Evolutionary conservation across 2,329 filamentous ascomycete genomes (phyloP).

Genomic region (Xylaria sp.): DNA sequence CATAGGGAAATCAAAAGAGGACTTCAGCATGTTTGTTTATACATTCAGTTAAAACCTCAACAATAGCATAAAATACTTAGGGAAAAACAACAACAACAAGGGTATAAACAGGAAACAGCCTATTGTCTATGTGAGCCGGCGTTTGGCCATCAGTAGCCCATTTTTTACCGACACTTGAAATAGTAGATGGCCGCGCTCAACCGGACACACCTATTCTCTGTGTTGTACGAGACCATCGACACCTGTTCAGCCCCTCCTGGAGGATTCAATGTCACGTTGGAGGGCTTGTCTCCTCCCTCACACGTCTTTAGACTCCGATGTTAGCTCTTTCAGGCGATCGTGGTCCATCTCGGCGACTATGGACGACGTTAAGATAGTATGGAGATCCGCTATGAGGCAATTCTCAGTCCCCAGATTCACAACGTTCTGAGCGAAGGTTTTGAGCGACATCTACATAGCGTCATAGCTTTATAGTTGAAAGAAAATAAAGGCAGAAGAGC

Average conservation of each 20-base stretch:
- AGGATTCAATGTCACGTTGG: slow-evolving; percentile 13
- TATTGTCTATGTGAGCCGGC: no score
- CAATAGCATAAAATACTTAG: no score
- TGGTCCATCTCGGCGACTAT: slow-evolving; percentile 53
- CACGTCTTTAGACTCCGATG: slow-evolving; percentile 49
- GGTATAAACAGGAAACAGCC: no score
- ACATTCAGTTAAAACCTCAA: no score
- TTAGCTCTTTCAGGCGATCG: slow-evolving; percentile 46
- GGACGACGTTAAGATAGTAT: slow-evolving; percentile 55
- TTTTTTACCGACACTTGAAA: background rate
- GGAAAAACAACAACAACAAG: no score
- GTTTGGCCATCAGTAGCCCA: background rate
- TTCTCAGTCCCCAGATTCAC: slow-evolving; percentile 61
- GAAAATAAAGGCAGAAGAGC: background rate
- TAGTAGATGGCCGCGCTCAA: background rate
- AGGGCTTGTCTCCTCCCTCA: slow-evolving; percentile 5
- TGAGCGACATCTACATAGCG: slow-evolving; percentile 53
- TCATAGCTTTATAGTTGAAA: background rate
- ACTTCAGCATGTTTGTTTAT: no score
- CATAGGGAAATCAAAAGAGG: no score
- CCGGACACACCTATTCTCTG: slow-evolving; percentile 8
- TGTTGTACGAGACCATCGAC: background rate
- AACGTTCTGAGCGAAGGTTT: slow-evolving; percentile 61
- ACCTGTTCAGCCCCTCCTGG: background rate
- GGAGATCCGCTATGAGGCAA: slow-evolving; percentile 57